Percentiles rank a stretch among this genome's conserved stretches.
Conservation (phyloP, 2,329 filamentous ascomycete species). For the Periconia sp. region DNA sequence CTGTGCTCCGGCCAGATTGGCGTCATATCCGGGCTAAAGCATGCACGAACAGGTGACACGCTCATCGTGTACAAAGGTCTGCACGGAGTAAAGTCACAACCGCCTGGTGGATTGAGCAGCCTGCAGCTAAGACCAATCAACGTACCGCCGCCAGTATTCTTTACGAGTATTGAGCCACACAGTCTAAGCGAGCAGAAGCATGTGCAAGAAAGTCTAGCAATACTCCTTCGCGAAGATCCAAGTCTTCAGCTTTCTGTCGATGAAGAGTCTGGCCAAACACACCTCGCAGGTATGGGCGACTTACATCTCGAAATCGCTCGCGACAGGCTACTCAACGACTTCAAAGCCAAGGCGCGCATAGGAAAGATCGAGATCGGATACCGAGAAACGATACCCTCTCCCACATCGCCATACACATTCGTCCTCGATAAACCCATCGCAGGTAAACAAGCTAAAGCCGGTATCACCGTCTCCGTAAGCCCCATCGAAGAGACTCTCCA, state of each 20-base stretch:
- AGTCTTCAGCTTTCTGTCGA: slow-evolving; percentile 85
- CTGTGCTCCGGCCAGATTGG: slow-evolving; percentile 91
- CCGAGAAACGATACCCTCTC: slow-evolving; percentile 75
- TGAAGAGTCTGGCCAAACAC: slow-evolving; percentile 89
- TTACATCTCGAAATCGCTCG: slow-evolving; percentile 92
- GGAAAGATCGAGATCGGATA: slow-evolving; percentile 95
- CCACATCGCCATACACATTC: slow-evolving; percentile 63
- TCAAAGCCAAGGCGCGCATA: slow-evolving; percentile 85
- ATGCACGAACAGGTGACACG: slow-evolving; percentile 92
- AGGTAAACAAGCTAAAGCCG: slow-evolving; percentile 78
- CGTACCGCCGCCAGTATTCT: slow-evolving; percentile 93
- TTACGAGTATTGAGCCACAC: slow-evolving; percentile 87
- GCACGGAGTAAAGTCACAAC: slow-evolving; percentile 65
- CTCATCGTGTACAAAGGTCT: slow-evolving; percentile 74
- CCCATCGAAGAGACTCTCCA: slow-evolving; percentile 55
- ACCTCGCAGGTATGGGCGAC: slow-evolving; percentile 94
- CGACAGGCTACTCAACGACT: slow-evolving; percentile 84
- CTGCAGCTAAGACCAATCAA: slow-evolving; percentile 86
- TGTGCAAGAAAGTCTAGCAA: slow-evolving; percentile 75
- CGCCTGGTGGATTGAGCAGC: slow-evolving; percentile 71
- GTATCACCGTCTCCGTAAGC: slow-evolving; percentile 72
- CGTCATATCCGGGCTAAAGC: slow-evolving; percentile 87
- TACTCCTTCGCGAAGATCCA: slow-evolving; percentile 88
- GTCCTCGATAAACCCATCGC: slow-evolving; percentile 81
- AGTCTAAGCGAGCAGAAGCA: slow-evolving; percentile 80